phyloP scores from a whole-genome alignment of 441 rosid genomes.

The Pelargonium hybrid region DNA sequence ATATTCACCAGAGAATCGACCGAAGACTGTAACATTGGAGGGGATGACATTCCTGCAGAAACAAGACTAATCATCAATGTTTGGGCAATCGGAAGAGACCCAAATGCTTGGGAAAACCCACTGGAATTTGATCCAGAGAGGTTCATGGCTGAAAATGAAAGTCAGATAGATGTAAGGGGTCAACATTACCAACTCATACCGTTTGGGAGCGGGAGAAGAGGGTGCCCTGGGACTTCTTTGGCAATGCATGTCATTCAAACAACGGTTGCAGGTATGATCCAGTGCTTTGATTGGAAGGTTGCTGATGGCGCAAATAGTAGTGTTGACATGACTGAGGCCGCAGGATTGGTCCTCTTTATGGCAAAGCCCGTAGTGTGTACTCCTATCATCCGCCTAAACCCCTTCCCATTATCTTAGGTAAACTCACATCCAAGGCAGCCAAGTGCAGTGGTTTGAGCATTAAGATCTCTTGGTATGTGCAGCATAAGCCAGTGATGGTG shows the following conservation, averaged over 20 bases:
- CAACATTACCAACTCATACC: slow-evolving; percentile 36
- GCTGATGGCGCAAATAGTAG: slow-evolving; percentile 12
- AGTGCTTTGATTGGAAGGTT: slow-evolving; percentile 58
- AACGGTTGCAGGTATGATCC: slow-evolving; percentile 46
- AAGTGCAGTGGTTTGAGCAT: too few relatives aligned
- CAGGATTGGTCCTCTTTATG: slow-evolving; percentile 39
- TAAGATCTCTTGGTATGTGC: too few relatives aligned
- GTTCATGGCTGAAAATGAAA: slow-evolving; percentile 19
- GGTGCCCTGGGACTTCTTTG: slow-evolving; percentile 39
- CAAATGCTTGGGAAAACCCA: slow-evolving; percentile 32
- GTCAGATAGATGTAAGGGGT: slow-evolving; percentile 30
- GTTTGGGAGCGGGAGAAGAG: slow-evolving; percentile 45
- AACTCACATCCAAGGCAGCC: too few relatives aligned
- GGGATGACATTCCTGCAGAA: slow-evolving; percentile 34
- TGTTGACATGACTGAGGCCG: slow-evolving; percentile 48
- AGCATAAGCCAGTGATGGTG: too few relatives aligned
- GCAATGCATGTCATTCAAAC: slow-evolving; percentile 41
- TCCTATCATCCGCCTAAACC: slow-evolving; percentile 27
- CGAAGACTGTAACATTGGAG: slow-evolving; percentile 25
- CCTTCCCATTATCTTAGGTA: slow-evolving; percentile 16
- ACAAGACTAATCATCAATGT: slow-evolving; percentile 40
- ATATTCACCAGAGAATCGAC: slow-evolving; percentile 27
- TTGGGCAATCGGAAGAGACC: slow-evolving; percentile 45
- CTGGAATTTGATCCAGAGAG: slow-evolving; percentile 40
- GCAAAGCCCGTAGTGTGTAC: slow-evolving; percentile 37